These are phyloP conservation scores for Stagonosporopsis rhizophila DNA, from an alignment of 2,329 filamentous ascomycete species.

Conservation along the genomic window DNA sequence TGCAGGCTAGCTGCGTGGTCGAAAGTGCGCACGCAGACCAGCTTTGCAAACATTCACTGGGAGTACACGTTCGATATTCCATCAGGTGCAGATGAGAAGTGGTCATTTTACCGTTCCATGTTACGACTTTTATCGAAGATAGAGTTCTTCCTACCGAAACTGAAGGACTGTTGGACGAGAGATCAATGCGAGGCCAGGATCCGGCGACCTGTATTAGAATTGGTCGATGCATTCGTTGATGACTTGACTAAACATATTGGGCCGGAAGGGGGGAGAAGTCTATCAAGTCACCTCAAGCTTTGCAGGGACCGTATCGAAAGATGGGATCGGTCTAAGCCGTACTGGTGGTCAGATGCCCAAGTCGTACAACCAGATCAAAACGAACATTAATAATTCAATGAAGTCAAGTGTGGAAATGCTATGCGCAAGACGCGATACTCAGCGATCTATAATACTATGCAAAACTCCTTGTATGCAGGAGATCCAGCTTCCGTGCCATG, in stretches of 20 bases:
- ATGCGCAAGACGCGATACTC: neutral
- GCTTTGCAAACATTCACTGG: conserved; percentile 1
- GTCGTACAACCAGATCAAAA: neutral
- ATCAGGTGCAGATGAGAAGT: neutral
- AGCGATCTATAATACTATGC: conserved; percentile 27
- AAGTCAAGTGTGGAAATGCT: neutral
- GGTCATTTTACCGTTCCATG: neutral
- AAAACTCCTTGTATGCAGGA: conserved; percentile 21
- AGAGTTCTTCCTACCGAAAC: neutral
- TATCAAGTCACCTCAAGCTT: neutral
- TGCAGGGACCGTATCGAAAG: neutral
- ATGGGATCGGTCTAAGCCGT: neutral
- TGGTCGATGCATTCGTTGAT: conserved; percentile 16
- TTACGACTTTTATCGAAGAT: neutral
- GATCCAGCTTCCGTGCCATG: neutral
- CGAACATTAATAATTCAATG: neutral
- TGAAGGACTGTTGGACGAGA: conserved; percentile 7
- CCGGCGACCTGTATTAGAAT: conserved; percentile 4
- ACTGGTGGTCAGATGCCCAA: neutral
- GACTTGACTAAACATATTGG: conserved; percentile 2
- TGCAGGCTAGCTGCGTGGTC: conserved; percentile 11
- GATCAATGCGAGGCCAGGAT: conserved; percentile 7
- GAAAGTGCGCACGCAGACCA: neutral
- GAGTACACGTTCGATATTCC: conserved; percentile 11
- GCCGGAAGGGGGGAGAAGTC: neutral